Percentiles rank a stretch among this genome's conserved stretches.
Conservation (phyloP, 345 rosid species). For the Hibiscus syriacus region DNA sequence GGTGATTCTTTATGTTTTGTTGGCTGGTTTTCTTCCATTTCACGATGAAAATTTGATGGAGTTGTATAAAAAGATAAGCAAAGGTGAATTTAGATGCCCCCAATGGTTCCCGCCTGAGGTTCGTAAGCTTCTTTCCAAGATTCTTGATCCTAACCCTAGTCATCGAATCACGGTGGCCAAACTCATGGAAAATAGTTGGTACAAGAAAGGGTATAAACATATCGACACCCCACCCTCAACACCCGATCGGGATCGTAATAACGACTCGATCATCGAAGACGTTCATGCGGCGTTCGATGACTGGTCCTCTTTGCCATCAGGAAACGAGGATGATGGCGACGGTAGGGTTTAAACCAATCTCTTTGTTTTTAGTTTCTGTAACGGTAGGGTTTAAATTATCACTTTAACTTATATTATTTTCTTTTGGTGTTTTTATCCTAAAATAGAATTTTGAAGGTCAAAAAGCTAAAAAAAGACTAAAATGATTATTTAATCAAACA, state of each 20-base stretch:
- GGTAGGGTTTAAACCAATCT: neutral
- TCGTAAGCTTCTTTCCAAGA: conserved; percentile 53
- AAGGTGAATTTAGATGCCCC: conserved; percentile 66
- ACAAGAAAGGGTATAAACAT: conserved; percentile 50
- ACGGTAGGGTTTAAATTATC: too few species aligned
- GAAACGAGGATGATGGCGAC: neutral
- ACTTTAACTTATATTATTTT: too few species aligned
- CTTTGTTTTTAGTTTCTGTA: too few species aligned
- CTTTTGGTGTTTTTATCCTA: too few species aligned
- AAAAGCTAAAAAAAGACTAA: too few species aligned
- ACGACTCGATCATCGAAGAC: conserved; percentile 26
- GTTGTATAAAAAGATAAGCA: conserved; percentile 58
- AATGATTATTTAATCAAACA: too few species aligned
- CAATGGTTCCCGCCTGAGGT: conserved; percentile 67
- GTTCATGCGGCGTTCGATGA: conserved; percentile 36
- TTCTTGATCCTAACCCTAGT: conserved; percentile 59
- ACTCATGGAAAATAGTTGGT: conserved; percentile 62
- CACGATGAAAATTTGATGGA: conserved; percentile 56
- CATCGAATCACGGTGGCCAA: conserved; percentile 51
- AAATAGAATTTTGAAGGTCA: too few species aligned
- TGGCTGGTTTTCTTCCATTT: conserved; percentile 78
- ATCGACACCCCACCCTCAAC: too few species aligned
- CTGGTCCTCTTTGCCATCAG: neutral
- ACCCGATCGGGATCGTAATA: conserved; percentile 17
- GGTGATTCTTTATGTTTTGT: conserved; percentile 45